Evolutionary conservation across 1,284 basidiomycete genomes (phyloP).

Genomic region (Neonothopanus nambi): DNA sequence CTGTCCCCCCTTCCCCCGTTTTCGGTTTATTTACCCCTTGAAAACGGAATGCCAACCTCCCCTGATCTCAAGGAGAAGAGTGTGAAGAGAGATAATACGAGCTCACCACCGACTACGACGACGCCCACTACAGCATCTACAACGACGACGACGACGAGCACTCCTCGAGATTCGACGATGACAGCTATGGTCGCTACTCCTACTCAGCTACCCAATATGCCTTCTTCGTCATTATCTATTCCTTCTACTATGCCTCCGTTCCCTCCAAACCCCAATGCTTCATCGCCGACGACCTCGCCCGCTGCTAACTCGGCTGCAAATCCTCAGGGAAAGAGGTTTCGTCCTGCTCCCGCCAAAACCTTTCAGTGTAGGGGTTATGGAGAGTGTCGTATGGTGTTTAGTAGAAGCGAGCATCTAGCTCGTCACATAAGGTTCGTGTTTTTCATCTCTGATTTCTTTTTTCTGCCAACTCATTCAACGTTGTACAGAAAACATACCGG

Average conservation of each 20-base stretch:
- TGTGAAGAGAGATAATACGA: too few species aligned
- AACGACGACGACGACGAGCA: too few species aligned
- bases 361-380: slow-evolving; percentile 95
- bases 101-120: too few species aligned
- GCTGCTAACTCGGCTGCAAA: slow-evolving; percentile 1
- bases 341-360: slow-evolving; percentile 82
- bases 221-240: not conserved
- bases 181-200: too few species aligned
- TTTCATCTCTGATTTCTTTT: slow-evolving; percentile 30
- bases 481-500: slow-evolving; percentile 93
- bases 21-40: too few species aligned
- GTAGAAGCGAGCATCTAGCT: slow-evolving; percentile 91
- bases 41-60: too few species aligned
- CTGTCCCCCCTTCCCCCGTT: too few species aligned
- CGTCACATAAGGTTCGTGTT: slow-evolving; percentile 92
- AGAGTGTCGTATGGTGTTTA: slow-evolving; percentile 96
- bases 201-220: not conserved
- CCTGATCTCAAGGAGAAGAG: too few species aligned
- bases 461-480: slow-evolving; percentile 19
- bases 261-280: not conserved
- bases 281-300: not conserved
- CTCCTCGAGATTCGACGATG: too few species aligned
- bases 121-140: too few species aligned
- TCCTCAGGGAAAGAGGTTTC: slow-evolving; percentile 54
- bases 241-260: not conserved